Conservation (phyloP, 352 stramenopile genomes). For the Phytophthora pistaciae region DNA sequence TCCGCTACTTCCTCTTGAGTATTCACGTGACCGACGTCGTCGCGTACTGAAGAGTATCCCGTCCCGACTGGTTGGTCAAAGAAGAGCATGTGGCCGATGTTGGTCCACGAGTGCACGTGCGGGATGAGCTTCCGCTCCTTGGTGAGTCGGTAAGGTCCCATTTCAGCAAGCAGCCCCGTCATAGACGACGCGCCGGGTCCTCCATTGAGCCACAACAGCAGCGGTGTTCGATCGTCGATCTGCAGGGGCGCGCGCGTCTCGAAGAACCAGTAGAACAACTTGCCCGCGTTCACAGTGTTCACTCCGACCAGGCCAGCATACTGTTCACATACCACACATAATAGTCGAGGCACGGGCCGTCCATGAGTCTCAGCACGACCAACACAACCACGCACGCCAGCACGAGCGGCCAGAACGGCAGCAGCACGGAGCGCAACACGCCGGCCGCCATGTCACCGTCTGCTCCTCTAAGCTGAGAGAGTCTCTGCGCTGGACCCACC, state of each 20-base stretch:
- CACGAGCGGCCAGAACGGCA: slow-evolving; percentile 29
- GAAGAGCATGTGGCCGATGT: slow-evolving; percentile 86
- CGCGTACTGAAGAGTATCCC: slow-evolving; percentile 77
- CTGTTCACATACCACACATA: slow-evolving; percentile 52
- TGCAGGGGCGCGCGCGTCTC: slow-evolving; percentile 60
- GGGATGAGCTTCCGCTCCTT: slow-evolving; percentile 75
- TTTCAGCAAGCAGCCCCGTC: slow-evolving; percentile 80
- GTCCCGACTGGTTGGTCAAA: slow-evolving; percentile 87
- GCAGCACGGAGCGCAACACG: slow-evolving; percentile 13
- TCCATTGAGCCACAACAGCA: slow-evolving; percentile 87
- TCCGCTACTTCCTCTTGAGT: slow-evolving; percentile 73
- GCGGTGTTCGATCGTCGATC: slow-evolving; percentile 57
- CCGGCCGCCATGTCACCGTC: slow-evolving; percentile 5
- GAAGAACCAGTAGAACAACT: slow-evolving; percentile 91
- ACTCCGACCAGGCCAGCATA: slow-evolving; percentile 78
- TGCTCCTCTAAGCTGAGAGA: slow-evolving; percentile 4
- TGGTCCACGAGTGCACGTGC: slow-evolving; percentile 76
- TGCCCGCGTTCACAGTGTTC: slow-evolving; percentile 61
- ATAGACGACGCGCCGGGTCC: slow-evolving; percentile 84
- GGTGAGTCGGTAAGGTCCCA: slow-evolving; percentile 80
- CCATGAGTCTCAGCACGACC: slow-evolving; percentile 32
- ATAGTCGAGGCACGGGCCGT: slow-evolving; percentile 32
- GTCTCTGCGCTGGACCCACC: slow-evolving; percentile 36
- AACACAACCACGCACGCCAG: slow-evolving; percentile 33
- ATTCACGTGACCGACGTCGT: slow-evolving; percentile 76